phyloP scores from a whole-genome alignment of 169 alveolate genomes.

The Toxoplasma gondii region DNA sequence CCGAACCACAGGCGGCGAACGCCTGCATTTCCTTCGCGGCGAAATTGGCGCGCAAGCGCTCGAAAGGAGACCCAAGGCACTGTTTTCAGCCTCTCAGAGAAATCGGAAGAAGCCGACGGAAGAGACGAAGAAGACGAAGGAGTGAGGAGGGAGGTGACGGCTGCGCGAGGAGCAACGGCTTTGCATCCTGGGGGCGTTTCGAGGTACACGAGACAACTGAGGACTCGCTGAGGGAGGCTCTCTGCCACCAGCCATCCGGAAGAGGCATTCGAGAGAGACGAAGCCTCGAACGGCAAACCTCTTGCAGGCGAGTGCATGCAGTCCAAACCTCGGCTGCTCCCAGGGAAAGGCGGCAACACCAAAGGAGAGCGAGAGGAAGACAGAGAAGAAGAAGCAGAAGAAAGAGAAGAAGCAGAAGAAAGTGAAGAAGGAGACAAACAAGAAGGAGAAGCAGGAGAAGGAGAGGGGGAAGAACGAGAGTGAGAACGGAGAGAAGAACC shows the following conservation, averaged over 20 bases:
- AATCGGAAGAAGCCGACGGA: neutral
- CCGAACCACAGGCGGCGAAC: neutral
- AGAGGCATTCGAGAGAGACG: neutral
- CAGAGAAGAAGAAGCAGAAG: neutral
- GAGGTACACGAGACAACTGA: neutral
- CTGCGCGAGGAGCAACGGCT: slow-evolving; percentile 17
- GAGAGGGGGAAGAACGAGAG: neutral
- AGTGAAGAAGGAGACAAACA: neutral
- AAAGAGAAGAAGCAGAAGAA: neutral
- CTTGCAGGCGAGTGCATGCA: neutral
- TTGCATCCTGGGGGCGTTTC: slow-evolving; percentile 21
- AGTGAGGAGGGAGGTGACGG: neutral
- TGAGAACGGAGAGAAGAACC: neutral
- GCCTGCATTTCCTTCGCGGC: neutral
- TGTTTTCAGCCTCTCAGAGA: neutral
- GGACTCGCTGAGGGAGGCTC: neutral
- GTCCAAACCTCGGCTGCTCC: neutral
- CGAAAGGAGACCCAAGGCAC: slow-evolving; percentile 27
- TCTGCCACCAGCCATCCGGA: neutral
- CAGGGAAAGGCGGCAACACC: neutral
- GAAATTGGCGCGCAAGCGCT: neutral
- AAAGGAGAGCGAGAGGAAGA: neutral
- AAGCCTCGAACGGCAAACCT: neutral
- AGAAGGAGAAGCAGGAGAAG: neutral
- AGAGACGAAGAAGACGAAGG: neutral